Conservation (phyloP, 2,329 filamentous ascomycete species). For the Lithohypha guttulata region DNA sequence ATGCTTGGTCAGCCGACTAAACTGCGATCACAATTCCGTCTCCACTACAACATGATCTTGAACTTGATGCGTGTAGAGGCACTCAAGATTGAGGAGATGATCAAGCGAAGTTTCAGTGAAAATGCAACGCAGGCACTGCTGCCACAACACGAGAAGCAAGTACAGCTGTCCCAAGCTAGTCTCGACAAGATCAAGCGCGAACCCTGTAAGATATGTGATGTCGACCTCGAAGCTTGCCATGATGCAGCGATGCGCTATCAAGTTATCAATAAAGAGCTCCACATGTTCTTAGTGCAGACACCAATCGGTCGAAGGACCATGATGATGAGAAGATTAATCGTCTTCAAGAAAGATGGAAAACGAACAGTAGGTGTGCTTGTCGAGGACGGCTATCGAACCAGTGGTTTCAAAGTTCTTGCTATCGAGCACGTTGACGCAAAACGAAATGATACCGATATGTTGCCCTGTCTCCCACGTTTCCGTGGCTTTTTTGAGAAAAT, state of each 20-base stretch:
- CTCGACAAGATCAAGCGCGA: slow-evolving; percentile 83
- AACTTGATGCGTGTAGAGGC: slow-evolving; percentile 92
- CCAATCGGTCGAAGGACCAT: slow-evolving; percentile 75
- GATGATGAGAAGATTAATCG: slow-evolving; percentile 60
- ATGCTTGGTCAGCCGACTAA: slow-evolving; percentile 94
- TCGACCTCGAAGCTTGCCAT: slow-evolving; percentile 69
- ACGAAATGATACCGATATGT: slow-evolving; percentile 69
- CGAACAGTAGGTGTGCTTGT: slow-evolving; percentile 72
- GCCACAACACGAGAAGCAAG: slow-evolving; percentile 89
- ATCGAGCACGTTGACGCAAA: slow-evolving; percentile 58
- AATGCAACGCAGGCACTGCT: slow-evolving; percentile 90
- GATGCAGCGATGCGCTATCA: slow-evolving; percentile 70
- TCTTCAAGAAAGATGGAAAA: slow-evolving; percentile 73
- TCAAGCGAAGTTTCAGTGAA: slow-evolving; percentile 97
- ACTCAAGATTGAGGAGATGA: slow-evolving; percentile 98
- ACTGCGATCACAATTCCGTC: slow-evolving; percentile 84
- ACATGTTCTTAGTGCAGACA: slow-evolving; percentile 65
- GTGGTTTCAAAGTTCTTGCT: slow-evolving; percentile 60
- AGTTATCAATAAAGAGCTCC: slow-evolving; percentile 67
- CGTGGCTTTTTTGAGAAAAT: slow-evolving; percentile 56
- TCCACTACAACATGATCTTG: slow-evolving; percentile 99
- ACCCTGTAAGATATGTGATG: slow-evolving; percentile 69
- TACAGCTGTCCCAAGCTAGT: slow-evolving; percentile 84
- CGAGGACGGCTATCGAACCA: slow-evolving; percentile 51
- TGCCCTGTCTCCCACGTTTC: slow-evolving; percentile 70